Conservation (phyloP, 805 yeast species). For the Groenewaldozyma tartarivorans region DNA sequence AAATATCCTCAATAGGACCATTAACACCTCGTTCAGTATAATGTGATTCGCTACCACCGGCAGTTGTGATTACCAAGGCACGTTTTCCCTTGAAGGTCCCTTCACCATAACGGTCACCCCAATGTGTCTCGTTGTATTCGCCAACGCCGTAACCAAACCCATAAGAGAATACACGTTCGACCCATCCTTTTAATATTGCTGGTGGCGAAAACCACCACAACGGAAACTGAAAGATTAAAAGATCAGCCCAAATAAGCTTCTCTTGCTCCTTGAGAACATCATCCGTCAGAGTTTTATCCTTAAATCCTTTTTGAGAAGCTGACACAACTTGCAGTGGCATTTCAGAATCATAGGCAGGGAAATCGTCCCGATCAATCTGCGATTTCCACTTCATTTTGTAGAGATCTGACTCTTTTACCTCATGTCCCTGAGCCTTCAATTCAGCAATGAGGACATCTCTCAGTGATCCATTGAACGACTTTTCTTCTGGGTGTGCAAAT, state of each 20-base stretch:
- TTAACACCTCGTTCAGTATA: neutral
- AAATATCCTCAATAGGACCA: slow-evolving; percentile 1
- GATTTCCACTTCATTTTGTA: slow-evolving; percentile 1
- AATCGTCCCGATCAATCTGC: neutral
- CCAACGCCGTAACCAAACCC: slow-evolving; percentile 1
- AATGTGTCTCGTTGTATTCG: neutral
- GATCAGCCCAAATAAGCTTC: slow-evolving; percentile 1
- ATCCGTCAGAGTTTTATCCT: no score
- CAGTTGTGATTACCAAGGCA: slow-evolving; percentile 1
- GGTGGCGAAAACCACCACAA: slow-evolving; percentile 1
- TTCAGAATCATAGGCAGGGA: neutral
- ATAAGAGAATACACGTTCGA: neutral
- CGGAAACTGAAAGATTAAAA: slow-evolving; percentile 1
- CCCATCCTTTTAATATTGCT: slow-evolving; percentile 3
- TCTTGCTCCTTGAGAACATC: slow-evolving; percentile 1
- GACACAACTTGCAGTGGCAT: neutral
- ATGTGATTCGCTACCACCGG: neutral
- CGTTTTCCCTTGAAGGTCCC: neutral
- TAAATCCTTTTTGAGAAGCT: neutral
- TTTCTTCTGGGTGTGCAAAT: slow-evolving; percentile 2
- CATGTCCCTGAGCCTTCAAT: neutral
- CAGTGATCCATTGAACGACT: neutral
- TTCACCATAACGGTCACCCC: slow-evolving; percentile 1
- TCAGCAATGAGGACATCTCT: neutral
- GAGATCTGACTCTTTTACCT: slow-evolving; percentile 2